Percentiles rank a stretch among this genome's conserved stretches.
Evolutionary conservation across 768 basidiomycete species (phyloP).

Genomic region (Lanmaoa pseudosensibilis): DNA sequence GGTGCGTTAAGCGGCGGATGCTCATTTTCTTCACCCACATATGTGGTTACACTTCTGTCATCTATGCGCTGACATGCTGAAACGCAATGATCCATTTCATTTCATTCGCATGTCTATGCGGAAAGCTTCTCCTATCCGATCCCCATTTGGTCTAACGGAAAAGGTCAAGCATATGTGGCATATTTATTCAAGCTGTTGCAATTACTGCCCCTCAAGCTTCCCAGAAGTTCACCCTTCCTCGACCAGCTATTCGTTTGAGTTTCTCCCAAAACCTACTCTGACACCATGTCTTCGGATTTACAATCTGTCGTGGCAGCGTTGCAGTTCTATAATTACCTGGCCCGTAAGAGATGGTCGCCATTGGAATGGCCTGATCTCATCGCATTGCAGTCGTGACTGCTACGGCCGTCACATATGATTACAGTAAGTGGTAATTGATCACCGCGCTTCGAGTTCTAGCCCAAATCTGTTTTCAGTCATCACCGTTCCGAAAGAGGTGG

Average conservation of each 20-base stretch:
- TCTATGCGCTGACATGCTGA: not conserved
- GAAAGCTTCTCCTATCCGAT: too few species aligned
- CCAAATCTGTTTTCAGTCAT: conserved; percentile 9
- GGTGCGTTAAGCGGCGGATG: too few species aligned
- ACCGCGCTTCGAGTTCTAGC: not conserved
- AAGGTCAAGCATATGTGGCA: not conserved
- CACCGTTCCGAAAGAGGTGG: conserved; percentile 18
- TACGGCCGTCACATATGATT: conserved; percentile 20
- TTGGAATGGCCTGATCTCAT: not conserved
- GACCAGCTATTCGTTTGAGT: not conserved
- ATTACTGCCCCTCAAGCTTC: too few species aligned
- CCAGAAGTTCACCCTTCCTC: not conserved
- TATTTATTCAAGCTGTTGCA: not conserved
- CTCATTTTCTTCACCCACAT: too few species aligned
- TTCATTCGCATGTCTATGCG: not conserved
- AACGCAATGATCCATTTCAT: not conserved
- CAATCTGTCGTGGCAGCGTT: conserved; percentile 3
- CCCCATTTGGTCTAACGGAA: not conserved
- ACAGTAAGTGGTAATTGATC: conserved; percentile 11
- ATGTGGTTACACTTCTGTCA: too few species aligned
- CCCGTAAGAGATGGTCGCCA: conserved; percentile 2
- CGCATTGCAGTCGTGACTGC: conserved; percentile 9
- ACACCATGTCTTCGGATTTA: conserved; percentile 15
- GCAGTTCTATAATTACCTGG: conserved; percentile 8
- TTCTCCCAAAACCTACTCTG: too few species aligned